Evolutionary conservation across 2,329 filamentous ascomycete genomes (phyloP), one percentile per base, ranked within the genome.

Genomic region (Pseudonectria foliicola): DNA sequence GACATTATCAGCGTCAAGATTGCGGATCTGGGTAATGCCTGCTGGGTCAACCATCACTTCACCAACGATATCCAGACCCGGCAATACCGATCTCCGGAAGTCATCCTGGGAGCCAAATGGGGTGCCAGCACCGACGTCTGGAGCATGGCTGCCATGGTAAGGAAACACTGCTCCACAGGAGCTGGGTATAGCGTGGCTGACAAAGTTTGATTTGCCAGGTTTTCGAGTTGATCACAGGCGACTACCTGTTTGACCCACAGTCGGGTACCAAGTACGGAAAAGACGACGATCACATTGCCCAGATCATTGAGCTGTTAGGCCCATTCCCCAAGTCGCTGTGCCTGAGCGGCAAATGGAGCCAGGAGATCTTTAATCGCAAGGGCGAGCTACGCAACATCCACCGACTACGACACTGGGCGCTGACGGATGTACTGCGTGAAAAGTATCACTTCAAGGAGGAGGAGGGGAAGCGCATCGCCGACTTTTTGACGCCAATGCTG

Each of bases 111-210:
- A 26, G 80, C 88, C 3, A 96, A 96, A 68, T 98, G 92, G 92
- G 92, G 92, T 48, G 92, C 92, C n/a, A 96, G 90, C 58, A 96
- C 92, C 2, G 92, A 98, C 63, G 85, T 96, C 7, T 98, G 92
- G 92, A 96, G 90, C 64, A 98, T 98, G 92, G 89, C 92, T 39
- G 85, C 85, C 49, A 98, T 98, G 92, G 92, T 96, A 73, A 53
- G 78, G 28, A 14, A 11, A 2, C n/a, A 4, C 23, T 16, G 10
- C 4, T n/a, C 15, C 34, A 14, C 10, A 13, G 14, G 26, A 26
- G 27, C 7, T 13, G 12, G 6, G 18, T 8, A 18, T 7, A 4
- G 10, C 16, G 28, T 23, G 24, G 25, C 42, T 53, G 23, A 53
- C 39, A 21, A 8, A 21, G 6, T n/a, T 8, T 12, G 12, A 13